Conservation (phyloP, 1,284 basidiomycete species). For the Austroboletus niveus region DNA sequence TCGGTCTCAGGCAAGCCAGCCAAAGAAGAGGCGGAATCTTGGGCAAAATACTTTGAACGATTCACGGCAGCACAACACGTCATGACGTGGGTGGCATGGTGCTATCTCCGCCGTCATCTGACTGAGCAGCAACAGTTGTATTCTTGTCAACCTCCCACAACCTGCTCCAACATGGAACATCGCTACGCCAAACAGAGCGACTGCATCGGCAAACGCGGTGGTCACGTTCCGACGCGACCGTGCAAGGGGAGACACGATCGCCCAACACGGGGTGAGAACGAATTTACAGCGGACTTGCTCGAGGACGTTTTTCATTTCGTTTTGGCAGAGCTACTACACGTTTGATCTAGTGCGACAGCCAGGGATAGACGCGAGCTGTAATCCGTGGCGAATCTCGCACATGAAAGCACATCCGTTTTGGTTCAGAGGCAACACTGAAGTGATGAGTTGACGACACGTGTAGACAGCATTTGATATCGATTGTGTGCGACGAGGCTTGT, state of each 20-base stretch:
- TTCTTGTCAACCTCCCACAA: slow-evolving; percentile 29
- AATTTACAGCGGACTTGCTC: not conserved
- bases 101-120: not conserved
- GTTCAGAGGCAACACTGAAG: slow-evolving; percentile 28
- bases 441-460: slow-evolving; percentile 25
- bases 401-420: slow-evolving; percentile 29
- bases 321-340: slow-evolving; percentile 24
- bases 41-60: slow-evolving; percentile 18
- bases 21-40: slow-evolving; percentile 20
- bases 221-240: slow-evolving; percentile 25
- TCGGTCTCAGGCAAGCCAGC: slow-evolving; percentile 11
- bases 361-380: slow-evolving; percentile 11
- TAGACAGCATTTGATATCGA: not conserved
- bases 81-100: slow-evolving; percentile 18
- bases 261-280: slow-evolving; percentile 23
- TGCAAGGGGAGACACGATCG: slow-evolving; percentile 21
- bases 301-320: not conserved
- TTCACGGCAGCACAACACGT: slow-evolving; percentile 25
- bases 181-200: slow-evolving; percentile 17
- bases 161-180: slow-evolving; percentile 22
- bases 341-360: slow-evolving; percentile 23
- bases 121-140: slow-evolving; percentile 13
- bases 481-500: no score
- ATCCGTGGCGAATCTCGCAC: slow-evolving; percentile 27
- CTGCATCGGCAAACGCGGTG: slow-evolving; percentile 26